Base-by-base conservation (phyloP, 768 basidiomycete genomes). In the Melanogaster broomeanus region DNA sequence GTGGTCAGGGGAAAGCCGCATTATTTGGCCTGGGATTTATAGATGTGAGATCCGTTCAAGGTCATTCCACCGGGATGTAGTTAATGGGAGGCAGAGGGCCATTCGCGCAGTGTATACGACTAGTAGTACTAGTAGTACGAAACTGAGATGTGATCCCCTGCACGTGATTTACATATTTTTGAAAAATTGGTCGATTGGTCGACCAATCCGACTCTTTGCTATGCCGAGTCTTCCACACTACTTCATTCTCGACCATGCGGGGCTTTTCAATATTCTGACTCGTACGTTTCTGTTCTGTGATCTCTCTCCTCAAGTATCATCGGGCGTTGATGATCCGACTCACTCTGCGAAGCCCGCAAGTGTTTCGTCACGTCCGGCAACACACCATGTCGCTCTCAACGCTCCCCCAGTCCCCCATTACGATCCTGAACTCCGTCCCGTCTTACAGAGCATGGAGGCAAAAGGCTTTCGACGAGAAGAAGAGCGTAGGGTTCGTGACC, bases 401-500 rank as follows among this genome's bases (percentile, higher is more conserved):
- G 3, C 53, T 71, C 16, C 62, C 74, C 12, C 53, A 58, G 3
- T 70, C 71, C 6, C 48, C 62, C 22, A 77, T 81, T 74, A 64
- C 68, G 22, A 62, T 81, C 45, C 79, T 92, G 56, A 80, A 75
- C 9, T 82, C 86, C 1, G 75, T 93, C 22, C 65, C 77, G 6
- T 70, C 77, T 0, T 87, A 81, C 61, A 77, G 90, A 34, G 69
- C 73, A 74, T 99, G 97, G 96, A 74, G 96, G 22, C 69, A 75
- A 43, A 70, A 71, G 28, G 90, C 84, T 0, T 82, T 81, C 52
- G 74, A 77, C 1, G 70, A 75, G 40, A 72, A 74, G 27, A 80
- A 84, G 63, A 78, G 83, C 1, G 92, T 99, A 6, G 97, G 97
- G 1, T 91, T 90, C 52, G 93, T 99, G n/a, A n/a, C 83, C 97